These are phyloP conservation scores for Komagataella ulmi DNA, from an alignment of 805 yeast genomes.

Conservation along the genomic window DNA sequence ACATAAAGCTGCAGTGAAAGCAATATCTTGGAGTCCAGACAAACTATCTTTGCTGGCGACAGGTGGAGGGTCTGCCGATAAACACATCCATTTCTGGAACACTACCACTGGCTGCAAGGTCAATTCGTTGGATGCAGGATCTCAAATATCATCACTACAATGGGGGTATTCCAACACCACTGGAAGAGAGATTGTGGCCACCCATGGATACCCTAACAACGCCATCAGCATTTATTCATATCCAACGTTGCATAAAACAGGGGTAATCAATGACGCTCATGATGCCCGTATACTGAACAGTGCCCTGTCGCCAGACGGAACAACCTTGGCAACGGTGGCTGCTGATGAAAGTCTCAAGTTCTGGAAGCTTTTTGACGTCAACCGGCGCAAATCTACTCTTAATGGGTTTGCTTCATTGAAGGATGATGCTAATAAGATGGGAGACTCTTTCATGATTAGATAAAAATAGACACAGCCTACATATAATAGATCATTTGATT, in stretches of 20 bases:
- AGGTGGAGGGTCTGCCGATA: conserved; percentile 93
- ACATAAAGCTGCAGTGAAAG: conserved; percentile 93
- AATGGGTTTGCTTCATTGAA: not conserved
- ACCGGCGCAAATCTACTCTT: not conserved
- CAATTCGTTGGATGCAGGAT: conserved; percentile 79
- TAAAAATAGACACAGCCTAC: conserved; percentile 10
- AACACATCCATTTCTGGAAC: conserved; percentile 89
- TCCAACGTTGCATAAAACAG: conserved; percentile 77
- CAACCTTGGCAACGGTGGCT: conserved; percentile 86
- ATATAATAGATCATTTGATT: conserved; percentile 62
- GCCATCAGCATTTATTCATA: conserved; percentile 73
- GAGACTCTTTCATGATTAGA: not conserved
- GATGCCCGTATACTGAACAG: conserved; percentile 79
- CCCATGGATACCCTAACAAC: conserved; percentile 89
- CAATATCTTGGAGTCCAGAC: conserved; percentile 89
- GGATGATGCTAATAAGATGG: not conserved
- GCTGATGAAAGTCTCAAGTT: conserved; percentile 94
- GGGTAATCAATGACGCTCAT: conserved; percentile 78
- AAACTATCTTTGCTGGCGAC: conserved; percentile 77
- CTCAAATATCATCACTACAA: conserved; percentile 85
- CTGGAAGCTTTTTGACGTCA: conserved; percentile 72
- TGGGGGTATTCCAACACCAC: conserved; percentile 76
- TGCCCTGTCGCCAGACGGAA: conserved; percentile 79
- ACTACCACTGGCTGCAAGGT: conserved; percentile 79
- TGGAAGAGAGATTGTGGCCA: conserved; percentile 78